phyloP scores from a whole-genome alignment of 495 filamentous ascomycete genomes.

The Lasiosphaeria hispida region DNA sequence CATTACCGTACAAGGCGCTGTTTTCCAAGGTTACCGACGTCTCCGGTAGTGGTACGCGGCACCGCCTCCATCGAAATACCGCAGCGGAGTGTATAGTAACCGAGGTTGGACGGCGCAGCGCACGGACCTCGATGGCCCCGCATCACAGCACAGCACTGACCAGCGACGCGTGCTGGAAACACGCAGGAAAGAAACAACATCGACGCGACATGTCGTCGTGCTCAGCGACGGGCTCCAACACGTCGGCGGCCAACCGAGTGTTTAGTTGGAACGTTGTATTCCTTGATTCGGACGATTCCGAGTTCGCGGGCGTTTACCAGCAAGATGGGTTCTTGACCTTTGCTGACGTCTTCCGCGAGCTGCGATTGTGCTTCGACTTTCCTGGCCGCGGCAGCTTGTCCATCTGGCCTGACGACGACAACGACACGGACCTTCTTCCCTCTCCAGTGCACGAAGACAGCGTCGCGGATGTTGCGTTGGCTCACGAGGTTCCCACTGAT shows the following conservation, averaged over 20 bases:
- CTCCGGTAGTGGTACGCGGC: no score
- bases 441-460: not conserved
- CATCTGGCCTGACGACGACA: not conserved
- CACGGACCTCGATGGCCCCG: no score
- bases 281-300: not conserved
- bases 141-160: no score
- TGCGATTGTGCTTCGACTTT: slow-evolving; percentile 3
- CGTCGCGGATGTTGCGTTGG: not conserved
- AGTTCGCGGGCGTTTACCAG: not conserved
- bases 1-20: no score
- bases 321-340: not conserved
- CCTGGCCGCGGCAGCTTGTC: not conserved
- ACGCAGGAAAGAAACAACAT: not conserved
- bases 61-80: no score
- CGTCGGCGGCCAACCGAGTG: not conserved
- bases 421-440: not conserved
- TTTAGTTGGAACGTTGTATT: slow-evolving; percentile 1
- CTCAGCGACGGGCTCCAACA: not conserved
- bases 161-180: no score
- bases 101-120: no score
- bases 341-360: slow-evolving; percentile 1
- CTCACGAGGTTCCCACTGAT: not conserved
- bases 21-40: no score
- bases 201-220: not conserved
- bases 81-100: no score